Conservation (phyloP, 805 yeast genomes). For the Zygoascus flipseniorum region DNA sequence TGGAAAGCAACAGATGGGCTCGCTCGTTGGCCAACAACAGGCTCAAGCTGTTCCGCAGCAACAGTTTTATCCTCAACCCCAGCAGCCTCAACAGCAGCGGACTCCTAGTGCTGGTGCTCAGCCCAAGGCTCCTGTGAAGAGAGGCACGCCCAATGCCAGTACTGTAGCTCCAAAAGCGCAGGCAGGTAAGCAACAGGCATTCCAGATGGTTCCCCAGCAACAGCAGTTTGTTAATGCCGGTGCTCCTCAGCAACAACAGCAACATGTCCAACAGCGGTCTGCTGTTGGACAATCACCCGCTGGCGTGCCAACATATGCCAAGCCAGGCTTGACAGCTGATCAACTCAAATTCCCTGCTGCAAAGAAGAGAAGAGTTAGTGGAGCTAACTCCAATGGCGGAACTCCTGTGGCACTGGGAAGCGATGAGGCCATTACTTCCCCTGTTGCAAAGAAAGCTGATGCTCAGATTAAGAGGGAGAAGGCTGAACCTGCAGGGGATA, state of each 20-base stretch:
- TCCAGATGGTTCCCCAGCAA: conserved; percentile 5
- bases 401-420: conserved; percentile 10
- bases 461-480: conserved; percentile 17
- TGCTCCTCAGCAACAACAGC: conserved; percentile 8
- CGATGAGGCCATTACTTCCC: conserved; percentile 13
- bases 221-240: conserved; percentile 1
- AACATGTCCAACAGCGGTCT: conserved; percentile 7
- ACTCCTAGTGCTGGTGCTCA: not conserved
- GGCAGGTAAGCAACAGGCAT: conserved; percentile 4
- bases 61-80: conserved; percentile 4
- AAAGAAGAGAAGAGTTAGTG: conserved; percentile 17
- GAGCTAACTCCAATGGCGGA: conserved; percentile 4
- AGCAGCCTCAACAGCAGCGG: conserved; percentile 7
- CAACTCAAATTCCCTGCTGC: conserved; percentile 21
- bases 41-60: conserved; percentile 2
- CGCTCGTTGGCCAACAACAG: not conserved
- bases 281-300: conserved; percentile 14
- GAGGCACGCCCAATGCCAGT: not conserved
- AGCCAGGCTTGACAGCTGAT: conserved; percentile 19
- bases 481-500: conserved; percentile 11
- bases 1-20: not conserved
- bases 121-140: not conserved
- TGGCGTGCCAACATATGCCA: conserved; percentile 18
- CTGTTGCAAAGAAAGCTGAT: conserved; percentile 4
- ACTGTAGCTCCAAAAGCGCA: conserved; percentile 11